Base-by-base conservation (phyloP, 768 basidiomycete species). In the Tricholomella constricta region DNA sequence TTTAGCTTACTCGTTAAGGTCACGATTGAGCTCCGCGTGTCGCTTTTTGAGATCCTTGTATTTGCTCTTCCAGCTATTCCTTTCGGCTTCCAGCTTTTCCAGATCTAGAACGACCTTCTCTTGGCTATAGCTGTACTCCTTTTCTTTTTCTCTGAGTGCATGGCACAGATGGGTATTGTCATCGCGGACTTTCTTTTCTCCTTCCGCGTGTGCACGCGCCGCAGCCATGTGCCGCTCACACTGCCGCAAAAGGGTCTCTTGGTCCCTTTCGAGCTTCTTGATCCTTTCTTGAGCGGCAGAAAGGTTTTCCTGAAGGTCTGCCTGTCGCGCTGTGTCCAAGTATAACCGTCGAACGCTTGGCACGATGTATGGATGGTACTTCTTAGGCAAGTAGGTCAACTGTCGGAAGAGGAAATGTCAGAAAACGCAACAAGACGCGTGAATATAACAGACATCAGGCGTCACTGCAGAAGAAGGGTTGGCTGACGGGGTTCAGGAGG, bases 321-420 rank as follows among this genome's bases (percentile, higher is more conserved):
- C 58, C 36, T 61, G 46, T 19, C 53, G 57, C n/a, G 65, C 44
- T 20, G 59, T 41, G 58, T 79, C 77, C 48, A 81, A 54, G 59
- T 78, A 83, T n/a, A 84, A 70, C 54, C 80, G 77, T 51, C 81
- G 75, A 14, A 83, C 65, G 43, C 69, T 67, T 6, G 78, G 74
- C 3, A 72, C 40, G 29, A 82, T 67, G 59, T 74, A 81, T 35
- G 69, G 66, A 61, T 80, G 79, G 58, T 79, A 79, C 62, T 78
- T 78, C 55, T 71, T 66, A 5, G 80, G 79, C 17, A 84, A 69
- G 48, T 73, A 76, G 4, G 72, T 51, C 40, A 63, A 32, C 59
- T 63, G 17, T 23, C 27, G 22, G 10, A 20, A 5, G 20, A 27
- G 2, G 3, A 14, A 17, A 23, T 12, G 22, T 57, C 34, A 54